Conservation (phyloP, 441 rosid species). For the Aquilaria agallochum region DNA sequence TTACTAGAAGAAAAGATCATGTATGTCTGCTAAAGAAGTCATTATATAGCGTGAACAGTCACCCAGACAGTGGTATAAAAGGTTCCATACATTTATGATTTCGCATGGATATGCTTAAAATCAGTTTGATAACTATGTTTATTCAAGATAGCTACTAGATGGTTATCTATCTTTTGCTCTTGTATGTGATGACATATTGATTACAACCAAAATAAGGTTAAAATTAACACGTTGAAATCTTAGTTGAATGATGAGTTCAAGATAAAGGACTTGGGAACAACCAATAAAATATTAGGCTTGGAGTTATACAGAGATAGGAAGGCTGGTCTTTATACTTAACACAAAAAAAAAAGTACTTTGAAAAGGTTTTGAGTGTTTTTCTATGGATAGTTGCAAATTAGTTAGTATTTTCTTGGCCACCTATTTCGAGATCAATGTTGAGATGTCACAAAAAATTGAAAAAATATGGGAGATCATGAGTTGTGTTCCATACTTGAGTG, state of each 20-base stretch:
- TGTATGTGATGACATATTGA: background rate
- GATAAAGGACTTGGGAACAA: background rate
- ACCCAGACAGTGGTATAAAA: background rate
- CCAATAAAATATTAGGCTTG: too few relatives aligned
- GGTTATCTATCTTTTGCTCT: background rate
- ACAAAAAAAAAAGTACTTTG: too few relatives aligned
- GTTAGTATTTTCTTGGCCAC: conserved; percentile 1
- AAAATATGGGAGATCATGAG: background rate
- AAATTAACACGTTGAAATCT: background rate
- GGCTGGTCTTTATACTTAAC: too few relatives aligned
- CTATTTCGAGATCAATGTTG: background rate
- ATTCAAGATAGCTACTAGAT: background rate
- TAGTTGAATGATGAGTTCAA: background rate
- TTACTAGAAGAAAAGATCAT: background rate
- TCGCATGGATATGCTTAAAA: background rate
- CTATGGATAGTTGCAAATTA: background rate
- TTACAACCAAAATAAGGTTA: background rate
- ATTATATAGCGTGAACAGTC: background rate
- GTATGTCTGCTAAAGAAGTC: background rate
- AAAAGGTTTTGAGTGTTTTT: background rate
- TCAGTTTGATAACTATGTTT: background rate
- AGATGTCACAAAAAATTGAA: background rate
- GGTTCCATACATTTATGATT: background rate
- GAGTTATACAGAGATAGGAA: too few relatives aligned
- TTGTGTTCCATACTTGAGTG: background rate